These are phyloP conservation scores for Epichloe aotearoae DNA, from an alignment of 2,329 filamentous ascomycete genomes.

Conservation along the genomic window DNA sequence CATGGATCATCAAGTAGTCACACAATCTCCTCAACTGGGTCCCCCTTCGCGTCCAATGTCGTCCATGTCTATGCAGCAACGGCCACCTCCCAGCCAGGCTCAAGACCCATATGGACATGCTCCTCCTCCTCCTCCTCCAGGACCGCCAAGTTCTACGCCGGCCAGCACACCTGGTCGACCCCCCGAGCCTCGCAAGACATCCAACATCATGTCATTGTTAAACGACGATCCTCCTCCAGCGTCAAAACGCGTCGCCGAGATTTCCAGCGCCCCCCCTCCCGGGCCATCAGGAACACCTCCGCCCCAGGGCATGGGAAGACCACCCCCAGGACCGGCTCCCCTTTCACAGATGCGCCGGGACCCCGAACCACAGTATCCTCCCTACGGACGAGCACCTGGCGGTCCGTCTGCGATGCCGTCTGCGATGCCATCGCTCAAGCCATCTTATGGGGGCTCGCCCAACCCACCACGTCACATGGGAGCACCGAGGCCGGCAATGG, in stretches of 20 bases:
- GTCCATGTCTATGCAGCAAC: slow-evolving; percentile 23
- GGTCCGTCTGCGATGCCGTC: slow-evolving; percentile 35
- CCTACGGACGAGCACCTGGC: slow-evolving; percentile 26
- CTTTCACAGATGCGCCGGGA: slow-evolving; percentile 35
- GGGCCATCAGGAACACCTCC: slow-evolving; percentile 38
- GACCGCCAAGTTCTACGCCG: not conserved
- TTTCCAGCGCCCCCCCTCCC: slow-evolving; percentile 21
- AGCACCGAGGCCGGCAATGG: slow-evolving; percentile 30
- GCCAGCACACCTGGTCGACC: slow-evolving; percentile 20
- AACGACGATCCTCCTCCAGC: slow-evolving; percentile 43
- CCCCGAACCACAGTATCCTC: slow-evolving; percentile 32
- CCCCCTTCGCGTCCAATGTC: slow-evolving; percentile 26
- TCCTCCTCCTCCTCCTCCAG: slow-evolving; percentile 18
- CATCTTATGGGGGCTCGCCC: slow-evolving; percentile 36
- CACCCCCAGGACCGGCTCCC: slow-evolving; percentile 22
- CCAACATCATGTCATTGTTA: slow-evolving; percentile 48
- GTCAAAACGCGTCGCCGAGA: slow-evolving; percentile 38
- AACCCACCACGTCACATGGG: slow-evolving; percentile 31
- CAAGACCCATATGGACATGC: slow-evolving; percentile 18
- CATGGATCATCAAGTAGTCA: slow-evolving; percentile 24
- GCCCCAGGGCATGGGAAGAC: slow-evolving; percentile 30
- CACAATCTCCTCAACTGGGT: slow-evolving; percentile 26
- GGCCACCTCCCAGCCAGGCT: slow-evolving; percentile 17
- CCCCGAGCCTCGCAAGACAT: slow-evolving; percentile 44
- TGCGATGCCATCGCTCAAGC: slow-evolving; percentile 42